A percentile compares a stretch with the other conserved stretches of the same genome.
Evolutionary conservation across 73 alveolate species (phyloP).

Genomic region (Paramecium caudatum): DNA sequence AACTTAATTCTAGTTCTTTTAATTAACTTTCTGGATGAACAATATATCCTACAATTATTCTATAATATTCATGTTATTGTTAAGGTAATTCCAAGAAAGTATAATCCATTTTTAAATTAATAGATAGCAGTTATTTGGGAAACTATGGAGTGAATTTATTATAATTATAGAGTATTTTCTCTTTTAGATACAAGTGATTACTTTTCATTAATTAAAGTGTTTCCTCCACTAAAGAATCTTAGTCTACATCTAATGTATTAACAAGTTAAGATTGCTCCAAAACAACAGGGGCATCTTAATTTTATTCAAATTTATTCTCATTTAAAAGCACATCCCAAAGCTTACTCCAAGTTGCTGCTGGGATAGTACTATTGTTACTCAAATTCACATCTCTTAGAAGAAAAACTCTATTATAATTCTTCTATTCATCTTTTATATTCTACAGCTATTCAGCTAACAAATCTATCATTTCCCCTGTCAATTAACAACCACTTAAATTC

Average conservation of each 20-base stretch:
- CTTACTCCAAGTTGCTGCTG: not conserved
- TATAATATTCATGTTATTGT: not conserved
- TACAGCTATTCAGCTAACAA: not conserved
- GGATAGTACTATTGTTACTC: not conserved
- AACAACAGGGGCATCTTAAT: not conserved
- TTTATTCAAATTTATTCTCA: conserved; percentile 9
- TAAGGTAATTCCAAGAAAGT: not conserved
- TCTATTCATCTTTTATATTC: not conserved
- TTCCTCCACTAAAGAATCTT: not conserved
- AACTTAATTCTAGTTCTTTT: not conserved
- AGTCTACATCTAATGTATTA: not conserved
- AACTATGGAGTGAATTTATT: not conserved
- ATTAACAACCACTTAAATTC: not conserved
- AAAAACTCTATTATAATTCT: conserved; percentile 1
- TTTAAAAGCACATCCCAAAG: conserved; percentile 39
- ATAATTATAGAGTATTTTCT: not conserved
- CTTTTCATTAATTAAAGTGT: not conserved
- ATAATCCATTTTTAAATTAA: not conserved
- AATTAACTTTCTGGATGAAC: conserved; percentile 44
- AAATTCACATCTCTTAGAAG: conserved; percentile 39
- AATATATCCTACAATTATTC: conserved; percentile 5
- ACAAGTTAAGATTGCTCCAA: not conserved
- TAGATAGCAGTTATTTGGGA: not conserved
- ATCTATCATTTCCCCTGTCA: not conserved
- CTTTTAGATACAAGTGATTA: not conserved